Evolutionary conservation across 73 alveolate genomes (phyloP).

Genomic region (Tetrahymena borealis): DNA sequence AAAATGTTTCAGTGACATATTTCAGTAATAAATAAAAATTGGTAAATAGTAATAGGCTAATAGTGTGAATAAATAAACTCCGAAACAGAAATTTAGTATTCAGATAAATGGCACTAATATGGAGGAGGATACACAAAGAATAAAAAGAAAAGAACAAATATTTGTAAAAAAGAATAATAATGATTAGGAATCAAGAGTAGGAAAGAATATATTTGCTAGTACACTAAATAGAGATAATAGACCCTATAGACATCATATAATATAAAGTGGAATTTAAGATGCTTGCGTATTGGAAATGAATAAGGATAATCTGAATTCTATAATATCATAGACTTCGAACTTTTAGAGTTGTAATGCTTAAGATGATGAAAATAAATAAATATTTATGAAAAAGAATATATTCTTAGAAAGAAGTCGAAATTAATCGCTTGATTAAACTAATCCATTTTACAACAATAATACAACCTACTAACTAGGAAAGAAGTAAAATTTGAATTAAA

Average conservation of each 20-base stretch:
- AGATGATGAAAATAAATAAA: neutral
- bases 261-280: too few relatives aligned
- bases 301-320: too few relatives aligned
- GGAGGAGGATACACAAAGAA: too few relatives aligned
- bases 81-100: neutral
- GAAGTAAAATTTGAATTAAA: neutral
- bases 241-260: too few relatives aligned
- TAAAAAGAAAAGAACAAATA: too few relatives aligned
- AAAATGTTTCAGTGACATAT: neutral
- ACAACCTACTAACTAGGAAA: neutral
- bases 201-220: too few relatives aligned
- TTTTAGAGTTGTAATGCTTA: neutral
- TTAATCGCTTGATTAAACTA: neutral
- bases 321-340: too few relatives aligned
- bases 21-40: neutral
- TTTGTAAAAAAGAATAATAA: too few relatives aligned
- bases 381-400: neutral
- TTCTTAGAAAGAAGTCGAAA: neutral
- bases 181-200: too few relatives aligned
- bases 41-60: neutral
- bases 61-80: neutral
- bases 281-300: too few relatives aligned
- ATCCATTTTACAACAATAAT: neutral
- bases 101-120: neutral
- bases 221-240: too few relatives aligned